phyloP scores from a whole-genome alignment of 306 rosid genomes.

The Oemleria cerasiformis region DNA sequence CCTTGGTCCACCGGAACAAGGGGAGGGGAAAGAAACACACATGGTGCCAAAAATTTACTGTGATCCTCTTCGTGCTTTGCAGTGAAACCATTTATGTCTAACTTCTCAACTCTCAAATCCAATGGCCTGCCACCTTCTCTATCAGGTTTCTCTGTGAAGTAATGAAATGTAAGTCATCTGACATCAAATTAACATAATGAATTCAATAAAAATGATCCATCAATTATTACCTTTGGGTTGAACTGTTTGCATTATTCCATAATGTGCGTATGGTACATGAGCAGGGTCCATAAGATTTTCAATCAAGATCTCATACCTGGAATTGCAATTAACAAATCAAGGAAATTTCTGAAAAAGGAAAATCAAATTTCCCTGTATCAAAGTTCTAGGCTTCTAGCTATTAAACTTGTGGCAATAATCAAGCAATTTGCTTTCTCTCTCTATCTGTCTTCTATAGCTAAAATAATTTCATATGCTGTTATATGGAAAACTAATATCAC shows the following conservation, averaged over 20 bases:
- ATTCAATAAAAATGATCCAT: conserved; percentile 11
- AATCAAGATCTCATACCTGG: conserved; percentile 81
- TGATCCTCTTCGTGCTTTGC: conserved; percentile 50
- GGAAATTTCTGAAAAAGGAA: background rate
- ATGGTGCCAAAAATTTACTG: conserved; percentile 63
- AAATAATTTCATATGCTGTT: too few relatives aligned
- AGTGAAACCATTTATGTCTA: conserved; percentile 61
- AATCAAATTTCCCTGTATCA: background rate
- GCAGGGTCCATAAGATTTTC: conserved; percentile 97
- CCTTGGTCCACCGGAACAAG: conserved; percentile 30
- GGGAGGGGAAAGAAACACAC: conserved; percentile 51
- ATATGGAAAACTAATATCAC: too few relatives aligned
- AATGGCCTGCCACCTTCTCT: conserved; percentile 96
- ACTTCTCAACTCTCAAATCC: conserved; percentile 45
- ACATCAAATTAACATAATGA: conserved; percentile 7
- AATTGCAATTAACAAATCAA: conserved; percentile 26
- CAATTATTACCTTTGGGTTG: conserved; percentile 42
- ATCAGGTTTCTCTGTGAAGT: conserved; percentile 59
- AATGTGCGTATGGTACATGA: conserved; percentile 83
- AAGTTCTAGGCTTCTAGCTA: background rate
- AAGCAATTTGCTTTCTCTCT: too few relatives aligned
- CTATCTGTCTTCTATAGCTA: too few relatives aligned
- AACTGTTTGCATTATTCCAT: conserved; percentile 52
- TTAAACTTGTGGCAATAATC: background rate
- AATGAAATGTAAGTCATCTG: conserved; percentile 10